Evolutionary conservation across 176 grass and related monocot species (phyloP), one percentile per base, ranked within the genome.

Genomic region (Oryza meyeriana): DNA sequence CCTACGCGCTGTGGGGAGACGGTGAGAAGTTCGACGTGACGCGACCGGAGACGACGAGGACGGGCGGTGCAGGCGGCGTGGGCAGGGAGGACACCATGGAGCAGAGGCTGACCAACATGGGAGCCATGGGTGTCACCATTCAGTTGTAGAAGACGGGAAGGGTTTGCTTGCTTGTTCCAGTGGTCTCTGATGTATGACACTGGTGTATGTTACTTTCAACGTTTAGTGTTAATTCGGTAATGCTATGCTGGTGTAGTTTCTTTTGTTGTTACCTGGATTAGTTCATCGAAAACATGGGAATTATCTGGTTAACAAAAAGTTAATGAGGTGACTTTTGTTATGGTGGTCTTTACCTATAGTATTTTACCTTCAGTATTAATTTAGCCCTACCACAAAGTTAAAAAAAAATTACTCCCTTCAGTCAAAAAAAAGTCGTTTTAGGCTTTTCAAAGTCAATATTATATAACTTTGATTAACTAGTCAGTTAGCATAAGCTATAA

Each of bases 1-100:
- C 93, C 1, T 95, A 95, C 62, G 92, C 92, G 22, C 81, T 94
- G 28, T 94, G 87, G 89, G 89, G 92, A 0, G 89, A 94, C 62
- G 87, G 89, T 0, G 92, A 94, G 83, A 89, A 81, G 85, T 94
- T 88, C 31, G 90, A 92, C 45, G 50, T 86, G 16, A 88, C 82
- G 10, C 82, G 89, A 1, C 84, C 81, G 8, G 89, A 89, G 45
- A 81, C 88, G 0, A 72, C 75, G 32, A 90, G 84, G 55, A 59
- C 55, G 61, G 28, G 57, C 6, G 76, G 71, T 3, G 79, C 17
- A 0, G 29, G 12, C 48, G 62, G 64, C 4, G 33, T 22, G 14
- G 50, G 50, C 18, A 75, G 81, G 40, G 25, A 87, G 11, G 88
- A 90, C 64, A 80, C 64, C 13, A 70, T 71, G 28, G 81, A 88